Evolutionary conservation across 345 rosid genomes (phyloP).

Genomic region (Nasturtium officinale): DNA sequence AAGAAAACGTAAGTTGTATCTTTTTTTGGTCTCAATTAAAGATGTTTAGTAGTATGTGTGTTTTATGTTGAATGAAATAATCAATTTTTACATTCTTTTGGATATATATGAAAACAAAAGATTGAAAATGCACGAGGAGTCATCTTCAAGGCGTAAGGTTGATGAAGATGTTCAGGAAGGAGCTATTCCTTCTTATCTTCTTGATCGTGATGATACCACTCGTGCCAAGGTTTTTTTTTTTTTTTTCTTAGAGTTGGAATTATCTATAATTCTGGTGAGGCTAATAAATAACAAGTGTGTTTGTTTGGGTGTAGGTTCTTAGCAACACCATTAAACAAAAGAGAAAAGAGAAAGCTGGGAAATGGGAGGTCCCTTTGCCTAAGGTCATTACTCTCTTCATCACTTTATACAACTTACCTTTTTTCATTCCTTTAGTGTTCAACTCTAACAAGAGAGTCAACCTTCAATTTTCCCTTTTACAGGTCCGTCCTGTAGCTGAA

Average conservation of each 20-base stretch:
- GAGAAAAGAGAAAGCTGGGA: conserved; percentile 95
- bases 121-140: conserved; percentile 93
- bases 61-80: not conserved
- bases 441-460: not conserved
- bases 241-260: not conserved
- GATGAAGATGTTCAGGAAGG: conserved; percentile 93
- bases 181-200: conserved; percentile 90
- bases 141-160: conserved; percentile 73
- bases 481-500: conserved; percentile 99
- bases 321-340: conserved; percentile 95
- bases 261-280: not conserved
- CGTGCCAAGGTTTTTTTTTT: conserved; percentile 65
- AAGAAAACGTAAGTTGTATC: conserved; percentile 62
- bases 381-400: conserved; percentile 53
- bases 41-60: not conserved
- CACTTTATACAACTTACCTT: not conserved
- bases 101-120: conserved; percentile 37
- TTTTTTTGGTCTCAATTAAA: not conserved
- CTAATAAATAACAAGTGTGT: conserved; percentile 6
- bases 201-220: conserved; percentile 88
- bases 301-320: conserved; percentile 54
- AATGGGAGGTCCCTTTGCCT: conserved; percentile 95
- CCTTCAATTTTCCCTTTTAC: conserved; percentile 18
- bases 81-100: not conserved
- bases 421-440: not conserved